Conservation (phyloP, 2,329 filamentous ascomycete species). For the Sporothrix globosa region DNA sequence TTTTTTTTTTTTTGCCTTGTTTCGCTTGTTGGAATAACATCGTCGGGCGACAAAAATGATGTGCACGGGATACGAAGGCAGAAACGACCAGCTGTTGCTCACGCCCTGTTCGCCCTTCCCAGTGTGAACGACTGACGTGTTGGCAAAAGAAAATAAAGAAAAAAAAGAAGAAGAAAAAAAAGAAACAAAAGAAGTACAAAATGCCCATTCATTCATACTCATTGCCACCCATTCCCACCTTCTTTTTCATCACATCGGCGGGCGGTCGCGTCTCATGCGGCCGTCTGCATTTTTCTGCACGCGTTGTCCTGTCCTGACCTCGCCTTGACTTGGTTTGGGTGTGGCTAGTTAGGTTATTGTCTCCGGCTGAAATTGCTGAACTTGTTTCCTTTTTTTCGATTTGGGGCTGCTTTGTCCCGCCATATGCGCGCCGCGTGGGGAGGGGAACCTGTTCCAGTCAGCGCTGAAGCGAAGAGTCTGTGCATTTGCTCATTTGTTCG, state of each 20-base stretch:
- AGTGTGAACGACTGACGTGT: slow-evolving; percentile 5
- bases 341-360: neutral
- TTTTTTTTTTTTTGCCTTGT: neutral
- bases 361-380: neutral
- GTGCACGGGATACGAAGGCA: neutral
- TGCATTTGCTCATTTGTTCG: neutral
- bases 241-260: neutral
- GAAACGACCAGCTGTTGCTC: slow-evolving; percentile 1
- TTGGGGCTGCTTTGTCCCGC: slow-evolving; percentile 13
- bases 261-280: slow-evolving; percentile 25
- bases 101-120: neutral
- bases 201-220: neutral
- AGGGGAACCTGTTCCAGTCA: neutral
- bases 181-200: neutral
- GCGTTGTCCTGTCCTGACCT: slow-evolving; percentile 8
- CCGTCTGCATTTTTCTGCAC: slow-evolving; percentile 22
- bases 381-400: neutral
- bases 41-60: slow-evolving; percentile 1
- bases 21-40: too few relatives aligned
- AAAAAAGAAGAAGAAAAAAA: neutral
- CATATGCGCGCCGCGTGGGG: slow-evolving; percentile 1
- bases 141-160: neutral
- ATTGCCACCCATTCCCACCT: neutral
- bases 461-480: slow-evolving; percentile 9
- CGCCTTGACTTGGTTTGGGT: slow-evolving; percentile 4